phyloP scores from a whole-genome alignment of 2,329 filamentous ascomycete genomes.

The Mollisia scopiformis region DNA sequence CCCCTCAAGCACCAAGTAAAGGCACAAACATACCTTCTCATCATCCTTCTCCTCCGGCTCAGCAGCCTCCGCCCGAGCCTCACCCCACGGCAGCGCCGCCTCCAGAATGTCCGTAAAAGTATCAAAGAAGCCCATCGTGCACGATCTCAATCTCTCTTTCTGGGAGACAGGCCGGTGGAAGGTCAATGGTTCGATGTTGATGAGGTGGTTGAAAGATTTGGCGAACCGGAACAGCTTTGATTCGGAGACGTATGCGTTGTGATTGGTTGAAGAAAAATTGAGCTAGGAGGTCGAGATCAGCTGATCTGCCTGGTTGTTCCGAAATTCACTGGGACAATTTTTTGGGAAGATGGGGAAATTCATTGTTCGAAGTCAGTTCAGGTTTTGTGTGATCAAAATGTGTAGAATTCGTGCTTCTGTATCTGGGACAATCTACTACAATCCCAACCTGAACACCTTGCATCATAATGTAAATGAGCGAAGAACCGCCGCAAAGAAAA shows the following conservation, averaged over 20 bases:
- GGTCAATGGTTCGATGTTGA: conserved; percentile 7
- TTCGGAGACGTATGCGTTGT: conserved; percentile 33
- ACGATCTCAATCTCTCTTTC: conserved; percentile 23
- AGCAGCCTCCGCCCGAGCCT: conserved; percentile 64
- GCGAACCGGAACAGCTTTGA: conserved; percentile 8
- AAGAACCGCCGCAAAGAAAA: not conserved
- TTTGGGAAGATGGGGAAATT: not conserved
- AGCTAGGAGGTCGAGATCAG: not conserved
- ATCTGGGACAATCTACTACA: not conserved
- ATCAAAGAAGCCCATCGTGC: conserved; percentile 67
- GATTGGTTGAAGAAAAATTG: conserved; percentile 25
- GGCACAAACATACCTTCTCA: conserved; percentile 14
- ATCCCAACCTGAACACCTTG: conserved; percentile 7
- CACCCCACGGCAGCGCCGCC: conserved; percentile 66
- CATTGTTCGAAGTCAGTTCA: not conserved
- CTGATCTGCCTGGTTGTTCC: not conserved
- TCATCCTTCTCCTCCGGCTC: conserved; percentile 47
- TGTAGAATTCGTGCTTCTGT: not conserved
- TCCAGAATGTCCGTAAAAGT: conserved; percentile 65
- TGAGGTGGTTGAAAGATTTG: not conserved
- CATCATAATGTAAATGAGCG: not conserved
- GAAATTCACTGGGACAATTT: not conserved
- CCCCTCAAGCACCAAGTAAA: not conserved
- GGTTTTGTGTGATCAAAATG: not conserved
- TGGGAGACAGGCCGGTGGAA: conserved; percentile 4